phyloP scores from a whole-genome alignment of 345 rosid genomes.

The Kandelia obovata region DNA sequence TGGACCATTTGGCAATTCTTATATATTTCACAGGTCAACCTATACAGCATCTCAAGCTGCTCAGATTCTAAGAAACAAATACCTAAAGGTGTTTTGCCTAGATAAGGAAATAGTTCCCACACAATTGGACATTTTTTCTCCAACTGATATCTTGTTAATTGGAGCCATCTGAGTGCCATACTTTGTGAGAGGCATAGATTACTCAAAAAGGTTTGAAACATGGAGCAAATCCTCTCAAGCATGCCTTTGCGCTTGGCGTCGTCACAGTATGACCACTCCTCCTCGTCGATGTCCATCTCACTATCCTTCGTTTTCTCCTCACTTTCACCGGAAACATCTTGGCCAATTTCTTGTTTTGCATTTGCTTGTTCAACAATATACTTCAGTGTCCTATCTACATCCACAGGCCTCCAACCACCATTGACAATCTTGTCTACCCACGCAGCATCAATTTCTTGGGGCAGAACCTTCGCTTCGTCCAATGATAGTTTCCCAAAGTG shows the following conservation, averaged over 20 bases:
- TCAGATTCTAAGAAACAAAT: constrained; percentile 1
- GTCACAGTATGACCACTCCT: constrained; percentile 2
- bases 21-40: neutral
- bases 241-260: constrained; percentile 1
- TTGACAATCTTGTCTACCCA: too few relatives aligned
- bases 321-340: neutral
- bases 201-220: neutral
- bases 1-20: neutral
- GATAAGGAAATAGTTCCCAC: neutral
- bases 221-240: neutral
- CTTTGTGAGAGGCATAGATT: neutral
- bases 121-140: neutral
- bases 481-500: too few relatives aligned
- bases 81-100: neutral
- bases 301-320: neutral
- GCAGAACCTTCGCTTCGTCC: too few relatives aligned
- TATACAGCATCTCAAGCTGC: neutral
- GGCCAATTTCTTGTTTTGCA: neutral
- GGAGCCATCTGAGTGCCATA: neutral
- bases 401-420: neutral
- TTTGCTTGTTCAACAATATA: neutral
- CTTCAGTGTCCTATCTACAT: neutral
- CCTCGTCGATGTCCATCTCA: neutral
- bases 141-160: neutral
- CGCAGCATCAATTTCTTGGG: too few relatives aligned